Percentiles rank a stretch among this genome's conserved stretches.
phyloP scores from a whole-genome alignment of 2,329 filamentous ascomycete species.

The Truncatella angustata region DNA sequence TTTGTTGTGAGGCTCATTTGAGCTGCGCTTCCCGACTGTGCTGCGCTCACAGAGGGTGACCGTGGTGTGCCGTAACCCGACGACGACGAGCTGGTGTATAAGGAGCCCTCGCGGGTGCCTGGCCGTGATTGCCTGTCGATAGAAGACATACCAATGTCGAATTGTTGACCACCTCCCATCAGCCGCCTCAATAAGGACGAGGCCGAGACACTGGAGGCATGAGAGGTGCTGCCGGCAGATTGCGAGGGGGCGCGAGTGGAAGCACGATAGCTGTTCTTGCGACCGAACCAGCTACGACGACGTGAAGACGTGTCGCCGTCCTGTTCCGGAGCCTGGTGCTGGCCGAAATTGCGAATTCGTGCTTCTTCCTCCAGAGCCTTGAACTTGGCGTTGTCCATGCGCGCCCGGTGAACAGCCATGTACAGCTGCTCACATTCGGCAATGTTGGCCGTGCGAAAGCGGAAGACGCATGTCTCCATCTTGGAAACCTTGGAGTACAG shows the following conservation, averaged over 20 bases:
- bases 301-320: conserved; percentile 46
- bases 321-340: conserved; percentile 46
- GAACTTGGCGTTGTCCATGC: conserved; percentile 91
- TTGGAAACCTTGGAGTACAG: conserved; percentile 65
- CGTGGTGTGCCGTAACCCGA: conserved; percentile 53
- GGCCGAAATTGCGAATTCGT: conserved; percentile 70
- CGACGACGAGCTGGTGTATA: conserved; percentile 60
- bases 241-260: conserved; percentile 60
- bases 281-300: conserved; percentile 58
- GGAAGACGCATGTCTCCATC: conserved; percentile 71
- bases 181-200: conserved; percentile 77
- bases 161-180: conserved; percentile 64
- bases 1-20: conserved; percentile 64
- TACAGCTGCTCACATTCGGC: conserved; percentile 83
- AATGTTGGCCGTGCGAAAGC: conserved; percentile 78
- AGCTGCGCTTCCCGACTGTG: conserved; percentile 41
- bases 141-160: conserved; percentile 80
- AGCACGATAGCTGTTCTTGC: conserved; percentile 64
- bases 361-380: conserved; percentile 65
- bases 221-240: conserved; percentile 69
- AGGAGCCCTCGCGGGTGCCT: conserved; percentile 53
- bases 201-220: conserved; percentile 61
- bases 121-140: conserved; percentile 59
- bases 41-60: conserved; percentile 57
- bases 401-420: conserved; percentile 79